Evolutionary conservation across 2,329 filamentous ascomycete species (phyloP).

Genomic region (Blastomyces silverae): DNA sequence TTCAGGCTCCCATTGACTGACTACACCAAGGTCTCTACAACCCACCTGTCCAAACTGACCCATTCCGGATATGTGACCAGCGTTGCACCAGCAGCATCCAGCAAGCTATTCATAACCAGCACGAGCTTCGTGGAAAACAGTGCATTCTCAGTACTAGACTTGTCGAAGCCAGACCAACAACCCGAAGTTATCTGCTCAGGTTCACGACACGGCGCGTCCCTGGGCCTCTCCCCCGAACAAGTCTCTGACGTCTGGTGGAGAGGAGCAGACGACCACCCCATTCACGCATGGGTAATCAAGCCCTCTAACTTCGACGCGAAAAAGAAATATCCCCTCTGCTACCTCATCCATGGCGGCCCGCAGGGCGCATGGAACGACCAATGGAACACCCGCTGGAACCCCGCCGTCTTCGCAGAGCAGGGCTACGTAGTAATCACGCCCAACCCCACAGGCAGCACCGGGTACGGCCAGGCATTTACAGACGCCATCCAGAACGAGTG

Average conservation of each 20-base stretch:
- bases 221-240: conserved; percentile 39
- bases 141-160: conserved; percentile 35
- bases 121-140: conserved; percentile 43
- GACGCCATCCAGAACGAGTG: conserved; percentile 48
- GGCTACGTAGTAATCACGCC: conserved; percentile 56
- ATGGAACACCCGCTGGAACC: conserved; percentile 52
- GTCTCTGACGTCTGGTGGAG: conserved; percentile 43
- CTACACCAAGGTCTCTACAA: conserved; percentile 27
- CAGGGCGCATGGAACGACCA: conserved; percentile 48
- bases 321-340: conserved; percentile 49
- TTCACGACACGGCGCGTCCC: conserved; percentile 32
- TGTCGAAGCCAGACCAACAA: conserved; percentile 24
- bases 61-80: conserved; percentile 38
- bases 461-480: conserved; percentile 51
- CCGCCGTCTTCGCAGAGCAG: conserved; percentile 53
- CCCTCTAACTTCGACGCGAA: conserved; percentile 42
- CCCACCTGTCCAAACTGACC: conserved; percentile 35
- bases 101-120: conserved; percentile 39
- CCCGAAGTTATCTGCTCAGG: conserved; percentile 36
- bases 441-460: conserved; percentile 53
- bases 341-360: conserved; percentile 51
- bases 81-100: conserved; percentile 33
- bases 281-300: conserved; percentile 45
- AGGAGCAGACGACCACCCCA: conserved; percentile 39
- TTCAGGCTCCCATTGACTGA: conserved; percentile 29